Evolutionary conservation across 208 protist genomes (phyloP).

Genomic region (Wallacemonas sp.): DNA sequence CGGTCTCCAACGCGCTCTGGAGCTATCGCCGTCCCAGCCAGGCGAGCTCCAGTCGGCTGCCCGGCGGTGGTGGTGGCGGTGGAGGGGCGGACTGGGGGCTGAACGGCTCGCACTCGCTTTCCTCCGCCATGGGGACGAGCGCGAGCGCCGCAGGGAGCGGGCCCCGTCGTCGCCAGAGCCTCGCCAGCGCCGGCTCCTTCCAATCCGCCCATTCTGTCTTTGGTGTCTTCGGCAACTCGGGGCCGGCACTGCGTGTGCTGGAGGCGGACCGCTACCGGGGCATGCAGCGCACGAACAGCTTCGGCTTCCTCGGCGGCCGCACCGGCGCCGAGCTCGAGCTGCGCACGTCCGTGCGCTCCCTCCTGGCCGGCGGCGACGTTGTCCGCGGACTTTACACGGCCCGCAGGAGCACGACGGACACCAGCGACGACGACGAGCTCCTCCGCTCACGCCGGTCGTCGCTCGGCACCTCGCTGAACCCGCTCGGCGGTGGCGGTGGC

Average conservation of each 20-base stretch:
- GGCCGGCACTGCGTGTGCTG: conserved; percentile 3
- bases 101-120: not conserved
- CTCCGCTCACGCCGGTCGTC: not conserved
- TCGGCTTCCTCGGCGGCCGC: conserved; percentile 27
- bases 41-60: not conserved
- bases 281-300: conserved; percentile 9
- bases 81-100: conserved; percentile 10
- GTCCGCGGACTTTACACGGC: not conserved
- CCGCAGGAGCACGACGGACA: not conserved
- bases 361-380: not conserved
- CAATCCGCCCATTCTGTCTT: conserved; percentile 3
- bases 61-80: not conserved
- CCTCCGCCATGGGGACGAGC: not conserved
- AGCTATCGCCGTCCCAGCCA: conserved; percentile 21
- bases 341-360: conserved; percentile 8
- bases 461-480: not conserved
- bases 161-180: not conserved
- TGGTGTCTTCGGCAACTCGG: not conserved
- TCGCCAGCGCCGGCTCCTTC: not conserved
- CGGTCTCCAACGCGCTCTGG: conserved; percentile 20
- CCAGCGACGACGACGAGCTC: conserved; percentile 1
- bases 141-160: not conserved
- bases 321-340: conserved; percentile 15
- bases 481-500: not conserved
- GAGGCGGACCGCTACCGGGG: conserved; percentile 12